Percentiles rank a stretch among this genome's conserved stretches.
Conservation (phyloP, 495 filamentous ascomycete genomes). For the Entonaema liquescens region DNA sequence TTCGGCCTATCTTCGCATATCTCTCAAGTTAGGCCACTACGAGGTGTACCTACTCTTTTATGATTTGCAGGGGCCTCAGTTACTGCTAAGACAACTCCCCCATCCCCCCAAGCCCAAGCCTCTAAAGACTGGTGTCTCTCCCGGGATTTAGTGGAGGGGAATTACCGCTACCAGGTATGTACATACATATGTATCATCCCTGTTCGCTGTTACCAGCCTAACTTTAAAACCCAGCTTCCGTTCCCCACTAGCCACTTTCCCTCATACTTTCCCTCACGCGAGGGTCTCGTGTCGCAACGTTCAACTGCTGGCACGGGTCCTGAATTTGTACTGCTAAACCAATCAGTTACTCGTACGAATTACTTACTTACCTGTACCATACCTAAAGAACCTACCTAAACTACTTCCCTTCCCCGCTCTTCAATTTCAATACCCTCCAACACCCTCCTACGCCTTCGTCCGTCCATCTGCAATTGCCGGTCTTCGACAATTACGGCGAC, state of each 20-base stretch:
- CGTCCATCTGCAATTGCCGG: slow-evolving; percentile 35
- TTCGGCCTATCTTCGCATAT: not conserved
- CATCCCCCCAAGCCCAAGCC: slow-evolving; percentile 12
- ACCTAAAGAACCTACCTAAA: slow-evolving; percentile 26
- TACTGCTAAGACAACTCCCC: slow-evolving; percentile 1
- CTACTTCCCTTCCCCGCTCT: slow-evolving; percentile 39
- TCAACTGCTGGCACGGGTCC: slow-evolving; percentile 32
- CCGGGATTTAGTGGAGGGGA: slow-evolving; percentile 33
- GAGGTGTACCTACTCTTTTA: slow-evolving; percentile 11
- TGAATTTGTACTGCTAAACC: slow-evolving; percentile 5
- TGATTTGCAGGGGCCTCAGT: slow-evolving; percentile 20
- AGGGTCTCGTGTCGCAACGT: slow-evolving; percentile 43
- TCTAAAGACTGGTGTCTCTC: slow-evolving; percentile 30
- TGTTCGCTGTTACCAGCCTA: slow-evolving; percentile 36
- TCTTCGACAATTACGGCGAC: slow-evolving; percentile 25
- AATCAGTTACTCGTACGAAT: slow-evolving; percentile 14
- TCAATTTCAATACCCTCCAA: slow-evolving; percentile 34
- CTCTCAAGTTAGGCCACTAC: not conserved
- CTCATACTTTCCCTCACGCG: slow-evolving; percentile 39
- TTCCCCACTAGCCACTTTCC: slow-evolving; percentile 44
- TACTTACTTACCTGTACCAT: slow-evolving; percentile 14
- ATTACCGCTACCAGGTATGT: slow-evolving; percentile 38
- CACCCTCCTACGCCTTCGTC: slow-evolving; percentile 29
- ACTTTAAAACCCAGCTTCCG: slow-evolving; percentile 42
- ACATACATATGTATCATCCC: slow-evolving; percentile 25